phyloP scores from a whole-genome alignment of 345 rosid species.

The Citrus cavaleriei region DNA sequence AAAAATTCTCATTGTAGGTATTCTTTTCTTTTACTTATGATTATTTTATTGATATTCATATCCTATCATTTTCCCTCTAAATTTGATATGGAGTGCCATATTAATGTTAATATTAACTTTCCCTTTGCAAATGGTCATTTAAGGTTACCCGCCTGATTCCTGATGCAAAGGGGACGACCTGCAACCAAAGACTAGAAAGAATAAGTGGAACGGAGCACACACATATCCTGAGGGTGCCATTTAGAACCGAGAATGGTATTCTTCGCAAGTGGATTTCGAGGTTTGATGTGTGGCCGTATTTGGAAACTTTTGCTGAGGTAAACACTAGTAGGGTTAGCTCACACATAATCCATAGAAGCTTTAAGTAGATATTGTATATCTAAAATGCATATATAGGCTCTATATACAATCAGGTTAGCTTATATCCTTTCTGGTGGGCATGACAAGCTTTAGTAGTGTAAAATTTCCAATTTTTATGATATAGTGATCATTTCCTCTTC shows the following conservation, averaged over 20 bases:
- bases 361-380: neutral
- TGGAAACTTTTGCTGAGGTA: slow-evolving; percentile 55
- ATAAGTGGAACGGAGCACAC: slow-evolving; percentile 46
- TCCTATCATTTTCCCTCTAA: neutral
- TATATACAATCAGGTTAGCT: neutral
- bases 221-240: slow-evolving; percentile 46
- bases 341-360: neutral
- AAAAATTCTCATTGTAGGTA: slow-evolving; percentile 44
- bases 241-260: slow-evolving; percentile 46
- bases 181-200: slow-evolving; percentile 53
- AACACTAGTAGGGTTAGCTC: neutral
- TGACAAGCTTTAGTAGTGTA: neutral
- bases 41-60: neutral
- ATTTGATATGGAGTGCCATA: neutral
- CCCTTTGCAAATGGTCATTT: neutral
- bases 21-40: neutral
- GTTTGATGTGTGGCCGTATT: slow-evolving; percentile 54
- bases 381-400: neutral
- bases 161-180: slow-evolving; percentile 48
- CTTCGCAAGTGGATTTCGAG: slow-evolving; percentile 57
- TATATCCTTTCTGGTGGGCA: neutral
- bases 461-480: neutral
- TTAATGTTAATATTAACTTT: neutral
- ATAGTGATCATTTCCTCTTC: neutral
- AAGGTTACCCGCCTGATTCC: slow-evolving; percentile 50